phyloP scores from a whole-genome alignment of 2,329 filamentous ascomycete genomes.

The Botrytis galanthina region DNA sequence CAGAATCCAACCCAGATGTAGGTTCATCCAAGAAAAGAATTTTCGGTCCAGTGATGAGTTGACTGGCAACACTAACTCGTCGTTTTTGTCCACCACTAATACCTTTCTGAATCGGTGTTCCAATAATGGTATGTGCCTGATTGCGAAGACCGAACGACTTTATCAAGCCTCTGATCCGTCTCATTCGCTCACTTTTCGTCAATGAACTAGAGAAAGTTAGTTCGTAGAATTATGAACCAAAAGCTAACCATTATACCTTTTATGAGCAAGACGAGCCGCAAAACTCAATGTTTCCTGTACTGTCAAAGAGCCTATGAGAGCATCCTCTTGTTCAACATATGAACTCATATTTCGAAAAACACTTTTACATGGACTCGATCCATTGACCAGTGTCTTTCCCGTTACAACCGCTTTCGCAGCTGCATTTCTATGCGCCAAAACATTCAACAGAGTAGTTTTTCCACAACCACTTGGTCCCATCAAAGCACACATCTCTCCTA shows the following conservation, averaged over 20 bases:
- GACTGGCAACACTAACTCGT: conserved; percentile 74
- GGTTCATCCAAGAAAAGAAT: conserved; percentile 80
- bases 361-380: conserved; percentile 49
- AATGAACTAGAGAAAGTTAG: conserved; percentile 37
- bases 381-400: conserved; percentile 62
- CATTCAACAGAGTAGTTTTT: conserved; percentile 82
- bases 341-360: conserved; percentile 65
- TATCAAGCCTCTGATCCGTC: conserved; percentile 65
- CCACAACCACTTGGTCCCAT: conserved; percentile 76
- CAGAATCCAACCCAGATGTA: conserved; percentile 79
- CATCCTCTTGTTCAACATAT: conserved; percentile 88
- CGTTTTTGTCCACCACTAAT: conserved; percentile 85
- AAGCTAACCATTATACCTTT: conserved; percentile 44
- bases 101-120: conserved; percentile 79
- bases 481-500: conserved; percentile 71
- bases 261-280: conserved; percentile 65
- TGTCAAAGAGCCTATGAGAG: conserved; percentile 76
- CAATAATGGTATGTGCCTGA: conserved; percentile 70
- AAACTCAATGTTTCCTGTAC: conserved; percentile 78
- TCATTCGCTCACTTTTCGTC: conserved; percentile 53
- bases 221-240: background rate
- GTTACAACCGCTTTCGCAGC: conserved; percentile 54
- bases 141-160: conserved; percentile 69
- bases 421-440: conserved; percentile 61
- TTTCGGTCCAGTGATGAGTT: conserved; percentile 69